Base-by-base conservation (phyloP, 768 basidiomycete species). In the Amanita brunnescens region DNA sequence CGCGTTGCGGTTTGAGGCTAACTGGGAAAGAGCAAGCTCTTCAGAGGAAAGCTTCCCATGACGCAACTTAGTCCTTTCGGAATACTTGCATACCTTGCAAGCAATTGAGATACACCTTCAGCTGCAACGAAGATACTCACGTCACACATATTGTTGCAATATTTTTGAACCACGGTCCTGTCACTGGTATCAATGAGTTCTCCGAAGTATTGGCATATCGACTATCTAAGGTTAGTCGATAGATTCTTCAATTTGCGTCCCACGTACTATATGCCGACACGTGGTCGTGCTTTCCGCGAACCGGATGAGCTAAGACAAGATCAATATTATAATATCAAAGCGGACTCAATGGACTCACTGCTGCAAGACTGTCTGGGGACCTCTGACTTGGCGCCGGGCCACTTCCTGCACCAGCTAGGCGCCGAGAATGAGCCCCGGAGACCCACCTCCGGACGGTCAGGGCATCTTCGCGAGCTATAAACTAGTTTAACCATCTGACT, bases 91-190 rank as follows among this genome's bases (percentile, higher is more conserved):
- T 2, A 89, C 75, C 89, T 91, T 4, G 21, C 14, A 49, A 8
- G 9, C 14, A 26, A 29, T 18, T 41, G 29, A 12, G 6, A 47
- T 49, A 51, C 43, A 40, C 18, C 9, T 23, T 10, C 2, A 14
- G 51, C 2, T n/a, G 7, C 21, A 41, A 46, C 8, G 34, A 30
- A 21, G 38, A 5, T 9, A 58, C 81, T 21, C 59, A 89, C 89
- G 62, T 92, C 90, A 58, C 90, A 92, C 87, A 90, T 91, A 42
- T 72, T 70, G 47, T 83, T 65, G 58, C 90, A 92, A 57, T 86
- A 80, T 3, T 59, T 59, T 49, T 72, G 73, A 47, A 75, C 62
- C 9, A 70, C 52, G 6, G 68, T 70, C 7, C 68, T 57, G 55
- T 85, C 72, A 9, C 59, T 63, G 6, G 66, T 58, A 55, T 86